Evolutionary conservation across 179 eudicot species (phyloP).

Genomic region (Gypsophila paniculata): DNA sequence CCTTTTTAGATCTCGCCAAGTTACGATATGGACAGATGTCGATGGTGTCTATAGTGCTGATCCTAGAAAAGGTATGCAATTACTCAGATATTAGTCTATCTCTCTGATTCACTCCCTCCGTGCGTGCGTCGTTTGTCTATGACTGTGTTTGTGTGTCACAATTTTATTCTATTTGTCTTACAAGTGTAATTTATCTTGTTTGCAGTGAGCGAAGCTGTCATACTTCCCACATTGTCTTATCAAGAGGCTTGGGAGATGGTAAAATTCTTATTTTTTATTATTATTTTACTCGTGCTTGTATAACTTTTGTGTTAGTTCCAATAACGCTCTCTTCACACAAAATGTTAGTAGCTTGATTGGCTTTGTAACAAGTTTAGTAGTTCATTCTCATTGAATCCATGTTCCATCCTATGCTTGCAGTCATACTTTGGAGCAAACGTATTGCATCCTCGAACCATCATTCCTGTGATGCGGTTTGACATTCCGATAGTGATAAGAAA

Average conservation of each 20-base stretch:
- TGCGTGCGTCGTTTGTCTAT: not conserved
- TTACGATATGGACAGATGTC: slow-evolving; percentile 99
- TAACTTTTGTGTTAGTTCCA: not conserved
- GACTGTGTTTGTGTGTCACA: not conserved
- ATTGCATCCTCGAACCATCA: slow-evolving; percentile 92
- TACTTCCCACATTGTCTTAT: slow-evolving; percentile 76
- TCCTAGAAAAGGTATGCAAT: slow-evolving; percentile 86
- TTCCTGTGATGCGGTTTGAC: slow-evolving; percentile 88
- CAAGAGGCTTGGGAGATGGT: slow-evolving; percentile 99
- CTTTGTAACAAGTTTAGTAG: too few relatives aligned
- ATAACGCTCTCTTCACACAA: too few relatives aligned
- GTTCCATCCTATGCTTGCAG: slow-evolving; percentile 43
- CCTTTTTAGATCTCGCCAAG: slow-evolving; percentile 79
- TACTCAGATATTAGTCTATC: not conserved
- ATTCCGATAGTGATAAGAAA: slow-evolving; percentile 97
- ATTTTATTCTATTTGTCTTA: not conserved
- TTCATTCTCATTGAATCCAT: too few relatives aligned
- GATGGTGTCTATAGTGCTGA: slow-evolving; percentile 98
- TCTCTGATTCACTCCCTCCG: not conserved
- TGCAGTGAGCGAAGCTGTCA: slow-evolving; percentile 96
- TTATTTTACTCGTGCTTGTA: not conserved
- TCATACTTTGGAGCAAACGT: slow-evolving; percentile 99
- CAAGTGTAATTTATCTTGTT: slow-evolving; percentile 23
- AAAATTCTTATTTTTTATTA: not conserved
- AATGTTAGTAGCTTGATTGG: too few relatives aligned